Percentiles rank a stretch among this genome's conserved stretches.
Evolutionary conservation across 2,329 filamentous ascomycete species (phyloP).

Genomic region (Fusarium sp.): DNA sequence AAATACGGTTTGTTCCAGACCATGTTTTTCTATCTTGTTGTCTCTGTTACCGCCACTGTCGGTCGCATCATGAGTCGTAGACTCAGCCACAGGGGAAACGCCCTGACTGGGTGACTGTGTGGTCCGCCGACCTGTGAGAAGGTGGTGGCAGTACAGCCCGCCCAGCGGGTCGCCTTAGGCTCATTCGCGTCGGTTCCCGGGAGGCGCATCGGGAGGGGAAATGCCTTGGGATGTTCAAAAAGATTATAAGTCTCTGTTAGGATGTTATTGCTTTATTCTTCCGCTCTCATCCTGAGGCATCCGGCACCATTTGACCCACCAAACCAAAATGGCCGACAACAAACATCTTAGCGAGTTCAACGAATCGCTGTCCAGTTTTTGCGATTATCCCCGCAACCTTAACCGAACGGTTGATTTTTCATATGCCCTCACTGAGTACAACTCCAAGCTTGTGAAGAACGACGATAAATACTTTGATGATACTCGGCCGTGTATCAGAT

Average conservation of each 20-base stretch:
- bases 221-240: neutral
- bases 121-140: no score
- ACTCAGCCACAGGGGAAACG: no score
- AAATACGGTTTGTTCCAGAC: neutral
- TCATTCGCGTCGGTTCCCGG: no score
- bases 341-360: neutral
- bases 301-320: neutral
- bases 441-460: neutral
- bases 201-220: no score
- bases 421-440: neutral
- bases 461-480: neutral
- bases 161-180: no score
- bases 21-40: neutral
- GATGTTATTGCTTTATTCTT: no score
- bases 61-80: no score
- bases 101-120: no score
- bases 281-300: neutral
- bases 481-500: neutral
- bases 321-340: neutral
- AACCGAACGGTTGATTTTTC: neutral
- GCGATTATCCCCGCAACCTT: slow-evolving; percentile 9
- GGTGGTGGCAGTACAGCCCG: no score
- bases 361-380: neutral
- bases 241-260: neutral
- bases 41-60: neutral